These are phyloP conservation scores for Colletotrichum godetiae DNA, from an alignment of 2,329 filamentous ascomycete species.

Conservation along the genomic window DNA sequence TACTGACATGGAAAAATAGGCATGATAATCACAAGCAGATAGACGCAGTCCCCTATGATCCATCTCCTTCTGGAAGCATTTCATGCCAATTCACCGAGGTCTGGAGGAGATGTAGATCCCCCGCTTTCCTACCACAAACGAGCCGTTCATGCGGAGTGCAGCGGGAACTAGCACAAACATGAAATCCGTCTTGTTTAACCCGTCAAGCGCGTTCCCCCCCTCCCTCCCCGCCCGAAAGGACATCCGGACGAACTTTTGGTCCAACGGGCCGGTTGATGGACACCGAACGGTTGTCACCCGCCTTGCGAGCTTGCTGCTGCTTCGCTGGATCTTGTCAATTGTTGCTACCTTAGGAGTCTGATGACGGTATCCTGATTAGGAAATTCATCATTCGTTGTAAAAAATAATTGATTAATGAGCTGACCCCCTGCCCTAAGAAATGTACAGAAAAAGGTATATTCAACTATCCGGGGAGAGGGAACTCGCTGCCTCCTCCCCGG, in stretches of 20 bases:
- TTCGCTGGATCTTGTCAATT: neutral
- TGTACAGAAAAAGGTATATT: neutral
- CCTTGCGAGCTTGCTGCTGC: neutral
- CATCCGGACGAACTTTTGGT: slow-evolving; percentile 15
- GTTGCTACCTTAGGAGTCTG: neutral
- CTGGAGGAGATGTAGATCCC: neutral
- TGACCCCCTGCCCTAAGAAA: neutral
- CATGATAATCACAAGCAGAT: neutral
- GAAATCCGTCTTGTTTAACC: no score
- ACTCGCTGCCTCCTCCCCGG: neutral
- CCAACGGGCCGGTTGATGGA: slow-evolving; percentile 6
- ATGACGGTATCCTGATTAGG: neutral
- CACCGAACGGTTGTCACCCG: neutral
- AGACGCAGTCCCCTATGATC: neutral
- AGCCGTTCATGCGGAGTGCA: neutral
- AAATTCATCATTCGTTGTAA: neutral
- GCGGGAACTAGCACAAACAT: neutral
- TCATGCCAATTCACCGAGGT: neutral
- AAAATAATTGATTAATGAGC: neutral
- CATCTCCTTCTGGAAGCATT: neutral
- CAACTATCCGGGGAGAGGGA: neutral
- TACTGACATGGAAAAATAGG: neutral
- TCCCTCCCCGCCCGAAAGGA: neutral
- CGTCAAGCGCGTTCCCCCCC: no score
- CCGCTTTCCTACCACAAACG: neutral